Base-by-base conservation (phyloP, 2,329 filamentous ascomycete species). In the Myriosclerotinia scirpicola region DNA sequence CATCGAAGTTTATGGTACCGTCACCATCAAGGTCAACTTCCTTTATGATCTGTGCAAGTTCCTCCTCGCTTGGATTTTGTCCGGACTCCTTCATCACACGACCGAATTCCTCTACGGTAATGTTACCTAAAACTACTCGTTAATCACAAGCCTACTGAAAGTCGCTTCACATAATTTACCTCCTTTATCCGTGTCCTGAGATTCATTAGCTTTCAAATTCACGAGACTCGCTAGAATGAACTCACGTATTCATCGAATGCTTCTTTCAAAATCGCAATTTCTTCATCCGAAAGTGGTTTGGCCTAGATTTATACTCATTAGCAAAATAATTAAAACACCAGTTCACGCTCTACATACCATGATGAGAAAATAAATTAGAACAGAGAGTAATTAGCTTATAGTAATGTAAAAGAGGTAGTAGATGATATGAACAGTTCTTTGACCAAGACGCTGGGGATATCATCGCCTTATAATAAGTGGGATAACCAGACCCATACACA, bases 1-100 rank as follows among this genome's bases (percentile, higher is more conserved):
- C 84, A 66, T 86, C 83, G 76, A 89, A 87, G 75, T 87, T 85
- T 74, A 89, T 87, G 72, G 85, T 85, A 76, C 86, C 86, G 72
- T 85, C 87, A 76, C 86, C 85, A 79, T 89, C 85, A 71, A 82
- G 80, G 72, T 89, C 86, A 69, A 87, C 85, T 77, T 89, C 86
- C 78, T 86, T 87, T 79, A 88, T 86, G 80, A 89, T 87, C 76
- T 89, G 85, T 76, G 86, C 82, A 64, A 88, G 80, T 78, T 89
- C 86, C 17, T 54, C 50, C 5, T 63, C 63, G 2, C 46, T 64
- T 36, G 62, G 30, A 50, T 64, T 56, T 54, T 68, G 58, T 5
- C 55, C 56, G 2, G 55, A 53, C 36, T 67, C 26, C 22, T 56
- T 67, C 67, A 69, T 69, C 48, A 69, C 67, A 17, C 55, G 59